Evolutionary conservation across 2,329 filamentous ascomycete species (phyloP).

Genomic region (Fusarium brevicatenulatum): DNA sequence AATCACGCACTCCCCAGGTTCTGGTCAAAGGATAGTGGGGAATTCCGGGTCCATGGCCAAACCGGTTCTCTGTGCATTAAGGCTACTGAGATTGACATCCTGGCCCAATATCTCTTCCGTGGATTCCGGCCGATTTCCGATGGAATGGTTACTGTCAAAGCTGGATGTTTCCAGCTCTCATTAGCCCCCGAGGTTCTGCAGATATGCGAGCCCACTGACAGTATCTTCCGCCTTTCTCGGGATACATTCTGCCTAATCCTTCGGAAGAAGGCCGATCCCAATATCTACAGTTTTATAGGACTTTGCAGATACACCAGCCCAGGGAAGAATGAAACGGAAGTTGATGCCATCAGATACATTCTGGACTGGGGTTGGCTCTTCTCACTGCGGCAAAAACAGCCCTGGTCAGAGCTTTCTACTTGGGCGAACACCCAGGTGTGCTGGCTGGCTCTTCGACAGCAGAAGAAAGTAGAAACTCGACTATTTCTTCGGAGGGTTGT

Average conservation of each 20-base stretch:
- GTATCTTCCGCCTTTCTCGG: not conserved
- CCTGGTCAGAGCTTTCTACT: not conserved
- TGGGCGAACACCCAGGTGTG: not conserved
- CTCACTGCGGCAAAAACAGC: rapidly evolving
- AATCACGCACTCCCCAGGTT: rapidly evolving
- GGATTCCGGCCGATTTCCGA: not conserved
- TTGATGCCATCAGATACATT: not conserved
- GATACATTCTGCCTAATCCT: not conserved
- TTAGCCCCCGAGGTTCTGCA: not conserved
- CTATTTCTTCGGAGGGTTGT: not conserved
- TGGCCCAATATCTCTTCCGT: not conserved
- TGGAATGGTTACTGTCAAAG: not conserved
- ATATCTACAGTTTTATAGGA: not conserved
- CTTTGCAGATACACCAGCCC: not conserved
- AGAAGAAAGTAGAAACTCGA: not conserved
- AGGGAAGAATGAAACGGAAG: rapidly evolving
- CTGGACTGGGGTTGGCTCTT: slow-evolving; percentile 1
- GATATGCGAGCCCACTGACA: not conserved
- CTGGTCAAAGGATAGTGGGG: rapidly evolving
- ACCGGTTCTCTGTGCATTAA: not conserved
- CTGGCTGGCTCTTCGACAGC: not conserved
- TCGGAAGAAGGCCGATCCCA: not conserved
- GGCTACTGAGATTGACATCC: not conserved
- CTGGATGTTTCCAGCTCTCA: not conserved
- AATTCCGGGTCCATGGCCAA: not conserved